These are phyloP conservation scores for Nemania sp. DNA, from an alignment of 2,329 filamentous ascomycete species.

Conservation along the genomic window DNA sequence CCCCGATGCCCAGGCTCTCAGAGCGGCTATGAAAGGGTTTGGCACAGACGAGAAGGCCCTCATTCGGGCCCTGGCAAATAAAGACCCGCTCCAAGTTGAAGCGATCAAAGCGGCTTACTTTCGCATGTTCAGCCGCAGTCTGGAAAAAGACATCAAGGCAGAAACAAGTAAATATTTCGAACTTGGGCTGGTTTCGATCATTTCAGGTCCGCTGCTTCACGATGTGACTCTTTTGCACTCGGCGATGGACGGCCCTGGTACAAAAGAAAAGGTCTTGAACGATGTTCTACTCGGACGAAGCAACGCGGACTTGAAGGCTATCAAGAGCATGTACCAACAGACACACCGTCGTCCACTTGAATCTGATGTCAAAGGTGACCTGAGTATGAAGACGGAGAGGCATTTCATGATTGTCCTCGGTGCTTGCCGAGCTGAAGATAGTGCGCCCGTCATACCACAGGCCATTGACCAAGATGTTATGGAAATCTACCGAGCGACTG, in stretches of 20 bases:
- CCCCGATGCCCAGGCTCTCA: constrained; percentile 70
- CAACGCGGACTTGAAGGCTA: constrained; percentile 86
- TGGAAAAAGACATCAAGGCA: constrained; percentile 75
- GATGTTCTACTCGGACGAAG: constrained; percentile 81
- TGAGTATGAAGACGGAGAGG: constrained; percentile 83
- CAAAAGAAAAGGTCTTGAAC: constrained; percentile 84
- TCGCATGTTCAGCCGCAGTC: constrained; percentile 65
- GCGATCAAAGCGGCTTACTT: constrained; percentile 70
- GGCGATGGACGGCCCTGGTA: constrained; percentile 79
- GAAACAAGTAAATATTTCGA: constrained; percentile 79
- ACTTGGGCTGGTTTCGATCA: constrained; percentile 73
- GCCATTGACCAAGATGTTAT: constrained; percentile 76
- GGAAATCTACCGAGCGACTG: constrained; percentile 76
- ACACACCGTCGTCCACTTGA: constrained; percentile 71
- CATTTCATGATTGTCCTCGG: constrained; percentile 83
- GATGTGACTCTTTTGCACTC: constrained; percentile 74
- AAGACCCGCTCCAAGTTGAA: constrained; percentile 79
- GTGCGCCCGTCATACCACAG: constrained; percentile 71
- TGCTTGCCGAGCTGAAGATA: constrained; percentile 77
- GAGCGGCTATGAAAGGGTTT: constrained; percentile 89
- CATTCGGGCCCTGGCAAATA: constrained; percentile 69
- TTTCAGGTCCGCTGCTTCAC: constrained; percentile 76
- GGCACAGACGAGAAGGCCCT: constrained; percentile 84
- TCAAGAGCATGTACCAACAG: constrained; percentile 77
- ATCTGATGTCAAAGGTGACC: constrained; percentile 72